Evolutionary conservation across 2,329 filamentous ascomycete genomes (phyloP).

Genomic region (Colletotrichum eremochloae): DNA sequence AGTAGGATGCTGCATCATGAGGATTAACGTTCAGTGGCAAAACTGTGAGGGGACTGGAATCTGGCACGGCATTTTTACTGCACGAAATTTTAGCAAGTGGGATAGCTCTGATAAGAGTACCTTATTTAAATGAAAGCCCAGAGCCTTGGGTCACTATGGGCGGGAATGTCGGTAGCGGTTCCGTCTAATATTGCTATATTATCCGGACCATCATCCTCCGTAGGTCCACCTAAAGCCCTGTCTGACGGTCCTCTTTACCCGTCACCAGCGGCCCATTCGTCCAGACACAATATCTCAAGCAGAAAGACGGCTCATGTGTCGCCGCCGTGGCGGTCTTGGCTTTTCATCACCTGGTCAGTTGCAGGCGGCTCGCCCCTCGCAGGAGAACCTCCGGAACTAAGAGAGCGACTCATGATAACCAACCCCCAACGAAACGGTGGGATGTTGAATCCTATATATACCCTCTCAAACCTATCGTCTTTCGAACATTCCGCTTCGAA

Average conservation of each 20-base stretch:
- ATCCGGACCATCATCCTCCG: constrained; percentile 40
- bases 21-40: background rate
- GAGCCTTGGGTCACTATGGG: constrained; percentile 25
- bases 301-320: constrained; percentile 15
- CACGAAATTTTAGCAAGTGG: background rate
- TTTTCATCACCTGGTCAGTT: constrained; percentile 22
- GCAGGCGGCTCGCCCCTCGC: constrained; percentile 3
- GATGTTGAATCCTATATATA: constrained; percentile 22
- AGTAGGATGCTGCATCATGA: background rate
- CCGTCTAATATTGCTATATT: constrained; percentile 17
- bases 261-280: constrained; percentile 12
- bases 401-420: background rate
- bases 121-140: constrained; percentile 25
- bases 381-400: background rate
- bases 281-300: background rate
- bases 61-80: too few species aligned
- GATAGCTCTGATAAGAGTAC: background rate
- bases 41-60: background rate
- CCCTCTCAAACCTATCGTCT: background rate
- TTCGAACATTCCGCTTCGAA: background rate
- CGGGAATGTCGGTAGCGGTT: constrained; percentile 33
- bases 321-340: constrained; percentile 40
- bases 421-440: background rate
- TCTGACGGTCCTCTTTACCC: background rate
- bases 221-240: background rate